Percentiles rank a stretch among this genome's conserved stretches.
These are phyloP conservation scores for Aspergillus saccharolyticus DNA, from an alignment of 495 filamentous ascomycete species.

Conservation along the genomic window DNA sequence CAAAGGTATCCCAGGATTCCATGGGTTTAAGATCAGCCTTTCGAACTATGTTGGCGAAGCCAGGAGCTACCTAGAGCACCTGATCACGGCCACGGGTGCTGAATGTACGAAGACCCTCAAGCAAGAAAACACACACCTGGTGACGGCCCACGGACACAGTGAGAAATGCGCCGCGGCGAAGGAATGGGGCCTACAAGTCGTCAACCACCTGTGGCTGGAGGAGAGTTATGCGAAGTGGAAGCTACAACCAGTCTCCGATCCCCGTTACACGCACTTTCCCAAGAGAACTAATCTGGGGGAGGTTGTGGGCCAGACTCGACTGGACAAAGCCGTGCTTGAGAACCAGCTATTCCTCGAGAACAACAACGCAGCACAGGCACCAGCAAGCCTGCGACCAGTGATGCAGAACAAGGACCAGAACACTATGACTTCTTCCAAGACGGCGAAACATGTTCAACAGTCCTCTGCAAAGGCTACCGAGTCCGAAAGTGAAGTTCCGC, in stretches of 20 bases:
- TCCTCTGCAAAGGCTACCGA: conserved; percentile 19
- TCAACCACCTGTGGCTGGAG: conserved; percentile 97
- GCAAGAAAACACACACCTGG: conserved; percentile 88
- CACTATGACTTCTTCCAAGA: conserved; percentile 11
- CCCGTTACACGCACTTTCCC: conserved; percentile 78
- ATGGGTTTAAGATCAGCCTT: conserved; percentile 70
- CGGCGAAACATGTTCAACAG: conserved; percentile 14
- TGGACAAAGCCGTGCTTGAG: conserved; percentile 54
- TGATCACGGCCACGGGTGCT: conserved; percentile 76
- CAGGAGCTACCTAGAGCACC: conserved; percentile 85
- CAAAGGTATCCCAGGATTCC: conserved; percentile 72
- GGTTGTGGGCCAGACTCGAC: conserved; percentile 78
- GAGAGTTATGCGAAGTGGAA: conserved; percentile 91
- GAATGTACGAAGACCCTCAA: conserved; percentile 90
- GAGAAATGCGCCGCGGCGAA: conserved; percentile 88
- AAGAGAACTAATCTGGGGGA: conserved; percentile 85
- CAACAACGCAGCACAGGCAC: conserved; percentile 23
- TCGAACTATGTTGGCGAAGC: conserved; percentile 97
- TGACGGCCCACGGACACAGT: conserved; percentile 79
- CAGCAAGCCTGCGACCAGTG: conserved; percentile 19
- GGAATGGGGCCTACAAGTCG: conserved; percentile 85
- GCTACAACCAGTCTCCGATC: conserved; percentile 58
- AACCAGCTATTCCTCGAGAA: conserved; percentile 46
- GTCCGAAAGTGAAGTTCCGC: conserved; percentile 11
- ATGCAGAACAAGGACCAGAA: conserved; percentile 39